Percentiles rank a stretch among this genome's conserved stretches.
phyloP scores from a whole-genome alignment of 1,139 yeast species.

The Blastobotrys apis region DNA sequence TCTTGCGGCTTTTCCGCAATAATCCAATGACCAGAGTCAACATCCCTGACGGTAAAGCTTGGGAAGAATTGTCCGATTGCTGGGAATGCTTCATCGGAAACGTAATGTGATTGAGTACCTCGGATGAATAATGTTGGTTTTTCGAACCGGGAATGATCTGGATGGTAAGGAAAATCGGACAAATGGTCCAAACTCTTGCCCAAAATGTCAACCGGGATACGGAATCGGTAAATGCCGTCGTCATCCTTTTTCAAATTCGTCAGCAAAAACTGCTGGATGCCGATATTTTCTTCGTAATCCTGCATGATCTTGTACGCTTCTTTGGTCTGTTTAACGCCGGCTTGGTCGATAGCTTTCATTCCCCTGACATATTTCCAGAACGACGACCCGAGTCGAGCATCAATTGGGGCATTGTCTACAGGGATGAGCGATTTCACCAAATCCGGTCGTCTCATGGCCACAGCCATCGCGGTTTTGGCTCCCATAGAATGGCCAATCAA shows the following conservation, averaged over 20 bases:
- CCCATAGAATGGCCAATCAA: constrained; percentile 97
- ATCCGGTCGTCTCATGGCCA: constrained; percentile 66
- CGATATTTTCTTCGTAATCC: constrained; percentile 54
- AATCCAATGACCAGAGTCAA: constrained; percentile 86
- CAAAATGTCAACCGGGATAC: constrained; percentile 68
- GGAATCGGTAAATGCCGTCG: constrained; percentile 36
- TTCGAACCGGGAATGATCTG: constrained; percentile 51
- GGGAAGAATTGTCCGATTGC: constrained; percentile 80
- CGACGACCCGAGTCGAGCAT: constrained; percentile 51
- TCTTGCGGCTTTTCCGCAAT: constrained; percentile 31
- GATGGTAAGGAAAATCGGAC: constrained; percentile 74
- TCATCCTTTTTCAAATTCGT: constrained; percentile 54
- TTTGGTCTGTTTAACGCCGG: constrained; percentile 47
- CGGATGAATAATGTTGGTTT: constrained; percentile 78
- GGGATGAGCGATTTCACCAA: constrained; percentile 61
- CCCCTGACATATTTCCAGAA: constrained; percentile 67
- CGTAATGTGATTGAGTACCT: constrained; percentile 70
- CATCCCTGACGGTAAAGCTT: constrained; percentile 62
- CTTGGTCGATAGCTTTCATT: constrained; percentile 46
- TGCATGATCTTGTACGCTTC: constrained; percentile 67
- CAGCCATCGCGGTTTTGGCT: constrained; percentile 89
- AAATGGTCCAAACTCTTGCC: constrained; percentile 58
- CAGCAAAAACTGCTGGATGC: constrained; percentile 73
- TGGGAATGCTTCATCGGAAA: constrained; percentile 80
- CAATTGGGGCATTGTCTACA: constrained; percentile 89